phyloP scores from a whole-genome alignment of 2,329 filamentous ascomycete genomes.

The Colletotrichum neosansevieriae region DNA sequence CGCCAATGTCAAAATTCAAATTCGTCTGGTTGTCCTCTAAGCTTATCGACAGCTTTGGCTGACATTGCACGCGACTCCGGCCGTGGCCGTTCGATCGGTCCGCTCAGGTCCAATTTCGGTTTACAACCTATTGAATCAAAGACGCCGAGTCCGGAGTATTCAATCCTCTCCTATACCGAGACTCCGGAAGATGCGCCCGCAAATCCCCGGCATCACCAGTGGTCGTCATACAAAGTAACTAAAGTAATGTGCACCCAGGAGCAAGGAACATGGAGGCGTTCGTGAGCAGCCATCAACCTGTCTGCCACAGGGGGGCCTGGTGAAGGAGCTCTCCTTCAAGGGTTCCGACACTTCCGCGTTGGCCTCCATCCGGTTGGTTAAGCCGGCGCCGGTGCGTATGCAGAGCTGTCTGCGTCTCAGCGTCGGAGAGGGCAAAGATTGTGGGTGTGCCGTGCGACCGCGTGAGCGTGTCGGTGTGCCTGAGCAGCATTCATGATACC shows the following conservation, averaged over 20 bases:
- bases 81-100: conserved; percentile 16
- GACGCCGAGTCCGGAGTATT: not conserved
- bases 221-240: not conserved
- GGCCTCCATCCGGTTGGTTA: conserved; percentile 20
- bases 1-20: conserved; percentile 4
- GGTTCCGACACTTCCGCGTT: conserved; percentile 36
- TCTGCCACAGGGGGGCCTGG: not conserved
- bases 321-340: conserved; percentile 4
- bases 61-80: conserved; percentile 8
- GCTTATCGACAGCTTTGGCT: conserved; percentile 18
- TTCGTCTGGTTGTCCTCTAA: conserved; percentile 21
- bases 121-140: conserved; percentile 1
- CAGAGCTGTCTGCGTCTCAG: conserved; percentile 28
- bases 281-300: not conserved
- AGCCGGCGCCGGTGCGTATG: conserved; percentile 21
- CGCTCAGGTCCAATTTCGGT: not conserved
- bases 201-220: conserved; percentile 1
- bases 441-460: conserved; percentile 21
- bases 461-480: conserved; percentile 27
- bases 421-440: not conserved
- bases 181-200: not conserved
- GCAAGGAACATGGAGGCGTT: conserved; percentile 1
- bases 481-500: conserved; percentile 38
- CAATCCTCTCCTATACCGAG: not conserved
- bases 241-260: not conserved